Conservation (phyloP, 192 early-diverging fungal genomes). For the Coemansia sp. region DNA sequence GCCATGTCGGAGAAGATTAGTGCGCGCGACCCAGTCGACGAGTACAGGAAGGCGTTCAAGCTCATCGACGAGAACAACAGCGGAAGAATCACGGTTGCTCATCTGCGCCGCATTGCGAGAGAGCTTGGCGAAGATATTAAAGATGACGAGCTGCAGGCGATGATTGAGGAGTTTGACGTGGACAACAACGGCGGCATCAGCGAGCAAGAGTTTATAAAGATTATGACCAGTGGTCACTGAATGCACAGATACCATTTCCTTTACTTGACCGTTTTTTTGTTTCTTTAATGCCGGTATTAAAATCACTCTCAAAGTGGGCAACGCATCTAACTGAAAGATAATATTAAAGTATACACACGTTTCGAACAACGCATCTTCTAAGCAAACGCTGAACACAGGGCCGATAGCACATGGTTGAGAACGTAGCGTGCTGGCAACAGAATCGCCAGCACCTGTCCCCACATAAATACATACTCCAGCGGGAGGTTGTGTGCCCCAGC, state of each 20-base stretch:
- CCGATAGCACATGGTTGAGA: constrained; percentile 8
- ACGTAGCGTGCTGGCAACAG: constrained; percentile 34
- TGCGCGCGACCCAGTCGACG: constrained; percentile 75
- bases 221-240: constrained; percentile 68
- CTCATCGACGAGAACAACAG: constrained; percentile 71
- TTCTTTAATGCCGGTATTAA: not conserved
- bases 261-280: not conserved
- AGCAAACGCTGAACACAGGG: not conserved
- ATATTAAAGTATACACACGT: too few relatives aligned
- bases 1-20: constrained; percentile 71
- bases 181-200: constrained; percentile 83
- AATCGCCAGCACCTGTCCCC: constrained; percentile 46
- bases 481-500: constrained; percentile 20
- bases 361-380: not conserved
- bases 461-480: constrained; percentile 39
- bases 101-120: constrained; percentile 70
- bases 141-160: constrained; percentile 81
- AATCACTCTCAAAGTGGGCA: not conserved
- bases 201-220: constrained; percentile 78
- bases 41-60: constrained; percentile 79
- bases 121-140: constrained; percentile 80
- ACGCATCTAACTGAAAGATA: too few relatives aligned
- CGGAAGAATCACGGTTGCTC: constrained; percentile 66
- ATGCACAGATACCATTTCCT: not conserved
- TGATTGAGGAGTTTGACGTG: constrained; percentile 90